Evolutionary conservation across 1,139 yeast species (phyloP), one percentile per base, ranked within the genome.

Genomic region (Protomyces pachydermus): DNA sequence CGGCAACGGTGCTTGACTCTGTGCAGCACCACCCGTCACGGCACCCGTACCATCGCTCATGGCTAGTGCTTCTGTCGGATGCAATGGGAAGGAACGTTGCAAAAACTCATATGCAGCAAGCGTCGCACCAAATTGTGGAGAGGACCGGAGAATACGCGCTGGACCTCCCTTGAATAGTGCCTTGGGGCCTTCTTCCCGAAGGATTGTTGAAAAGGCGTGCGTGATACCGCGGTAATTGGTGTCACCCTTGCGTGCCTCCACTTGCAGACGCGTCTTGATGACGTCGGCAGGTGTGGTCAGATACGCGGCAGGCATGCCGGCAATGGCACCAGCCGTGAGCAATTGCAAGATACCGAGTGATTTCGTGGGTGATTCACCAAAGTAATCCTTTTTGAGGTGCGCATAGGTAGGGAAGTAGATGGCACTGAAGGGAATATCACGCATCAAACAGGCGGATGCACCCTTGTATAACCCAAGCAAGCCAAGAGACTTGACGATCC

Each of bases 361-460:
- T 69, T 81, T 78, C 62, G 76, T 74, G 5, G 97, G 96, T 71
- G 93, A 96, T 73, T 88, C 93, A 65, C 88, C 84, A 76, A 91
- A 91, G 71, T 89, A 74, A 71, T 85, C 83, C 76, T 84, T 86
- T 76, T 93, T 93, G 71, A 93, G 81, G 75, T 91, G 96, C 48
- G 97, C 96, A 76, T 93, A 93, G 12, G 97, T 85, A 64, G 98
- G 98, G 85, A 93, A 93, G 79, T 93, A 93, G 70, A 93, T 93
- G 58, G 98, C 97, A 50, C 96, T 87, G 76, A 93, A 93, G 54
- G 98, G 98, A 54, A 93, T 96, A 76, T 93, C 98, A 76, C 98
- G 86, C 73, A 91, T 79, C 72, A 93, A 77, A 78, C 98, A 93
- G 16, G 98, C 98, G 57, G 83, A 72, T 0, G 93, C 95, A 71